Conservation (phyloP, 352 stramenopile species). For the Pythium volutum region DNA sequence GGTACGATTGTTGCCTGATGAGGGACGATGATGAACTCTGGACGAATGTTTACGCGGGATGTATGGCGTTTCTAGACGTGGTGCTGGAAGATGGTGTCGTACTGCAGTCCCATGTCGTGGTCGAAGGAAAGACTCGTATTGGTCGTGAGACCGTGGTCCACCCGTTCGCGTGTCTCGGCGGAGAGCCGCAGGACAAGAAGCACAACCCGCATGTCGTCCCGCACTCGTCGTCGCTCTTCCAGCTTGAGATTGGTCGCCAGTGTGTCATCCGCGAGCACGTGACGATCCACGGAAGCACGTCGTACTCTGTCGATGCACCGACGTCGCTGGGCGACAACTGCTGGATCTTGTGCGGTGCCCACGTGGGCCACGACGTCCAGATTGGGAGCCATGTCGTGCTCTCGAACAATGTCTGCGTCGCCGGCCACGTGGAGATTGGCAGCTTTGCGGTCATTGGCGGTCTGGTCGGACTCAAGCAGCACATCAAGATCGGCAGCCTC, state of each 20-base stretch:
- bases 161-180: conserved; percentile 74
- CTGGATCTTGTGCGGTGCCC: conserved; percentile 73
- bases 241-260: conserved; percentile 57
- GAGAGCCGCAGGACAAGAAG: conserved; percentile 82
- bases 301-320: conserved; percentile 44
- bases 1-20: conserved; percentile 34
- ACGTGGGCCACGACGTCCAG: conserved; percentile 69
- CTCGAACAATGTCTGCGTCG: conserved; percentile 81
- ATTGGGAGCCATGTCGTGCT: conserved; percentile 69
- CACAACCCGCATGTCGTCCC: conserved; percentile 26
- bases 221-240: conserved; percentile 9
- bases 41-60: too few relatives aligned
- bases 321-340: conserved; percentile 72
- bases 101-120: conserved; percentile 71
- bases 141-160: conserved; percentile 55
- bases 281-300: conserved; percentile 77
- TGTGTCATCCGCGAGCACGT: conserved; percentile 83
- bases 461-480: conserved; percentile 76
- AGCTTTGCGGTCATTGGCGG: conserved; percentile 74
- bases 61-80: too few relatives aligned
- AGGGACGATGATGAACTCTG: too few relatives aligned
- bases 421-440: conserved; percentile 74
- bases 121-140: conserved; percentile 62
- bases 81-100: conserved; percentile 59
- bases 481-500: conserved; percentile 61